phyloP scores from a whole-genome alignment of 345 rosid species.

The Dipteronia dyeriana region DNA sequence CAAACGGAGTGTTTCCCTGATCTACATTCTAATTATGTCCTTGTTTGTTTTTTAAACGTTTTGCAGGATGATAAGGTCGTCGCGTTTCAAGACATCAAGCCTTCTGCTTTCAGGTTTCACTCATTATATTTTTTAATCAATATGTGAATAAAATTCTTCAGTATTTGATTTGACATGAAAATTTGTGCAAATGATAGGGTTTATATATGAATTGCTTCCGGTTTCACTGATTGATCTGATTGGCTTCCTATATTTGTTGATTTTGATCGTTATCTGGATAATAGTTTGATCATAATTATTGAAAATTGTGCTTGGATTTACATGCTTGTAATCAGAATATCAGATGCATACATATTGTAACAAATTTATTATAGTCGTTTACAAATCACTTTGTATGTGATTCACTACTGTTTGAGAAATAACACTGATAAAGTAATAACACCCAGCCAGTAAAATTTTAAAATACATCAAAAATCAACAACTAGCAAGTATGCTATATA shows the following conservation, averaged over 20 bases:
- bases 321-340: neutral
- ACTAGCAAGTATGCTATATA: neutral
- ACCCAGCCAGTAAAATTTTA: neutral
- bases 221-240: neutral
- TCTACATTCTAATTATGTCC: slow-evolving; percentile 6
- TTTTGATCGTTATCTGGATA: neutral
- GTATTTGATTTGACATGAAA: neutral
- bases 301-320: neutral
- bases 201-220: neutral
- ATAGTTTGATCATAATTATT: neutral
- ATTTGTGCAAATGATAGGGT: neutral
- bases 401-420: neutral
- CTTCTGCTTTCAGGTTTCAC: slow-evolving; percentile 73
- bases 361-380: neutral
- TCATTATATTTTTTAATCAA: neutral
- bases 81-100: slow-evolving; percentile 84
- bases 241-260: neutral
- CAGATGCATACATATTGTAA: neutral
- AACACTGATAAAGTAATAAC: neutral
- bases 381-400: neutral
- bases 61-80: slow-evolving; percentile 78
- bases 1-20: slow-evolving; percentile 7
- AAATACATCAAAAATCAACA: neutral
- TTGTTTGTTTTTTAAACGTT: neutral
- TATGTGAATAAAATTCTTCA: neutral